Evolutionary conservation across 1,284 basidiomycete species (phyloP).

Genomic region (Cutaneotrichosporon daszewskae): DNA sequence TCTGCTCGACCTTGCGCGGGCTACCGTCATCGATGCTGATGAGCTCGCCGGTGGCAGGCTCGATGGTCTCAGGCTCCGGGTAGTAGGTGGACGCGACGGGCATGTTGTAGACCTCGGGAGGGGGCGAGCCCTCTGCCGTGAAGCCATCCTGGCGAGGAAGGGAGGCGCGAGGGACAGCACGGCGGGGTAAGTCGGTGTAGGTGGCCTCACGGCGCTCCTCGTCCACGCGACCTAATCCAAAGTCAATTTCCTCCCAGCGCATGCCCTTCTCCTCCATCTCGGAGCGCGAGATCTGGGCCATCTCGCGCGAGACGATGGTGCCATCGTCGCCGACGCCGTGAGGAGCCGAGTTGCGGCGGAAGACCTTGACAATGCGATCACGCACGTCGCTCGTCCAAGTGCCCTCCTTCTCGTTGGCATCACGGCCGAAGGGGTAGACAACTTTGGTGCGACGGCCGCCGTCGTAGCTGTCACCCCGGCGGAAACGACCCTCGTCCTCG

Average conservation of each 20-base stretch:
- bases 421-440: conserved; percentile 32
- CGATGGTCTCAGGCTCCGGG: conserved; percentile 4
- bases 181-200: conserved; percentile 18
- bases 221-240: conserved; percentile 45
- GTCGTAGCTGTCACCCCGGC: conserved; percentile 9
- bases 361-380: conserved; percentile 15
- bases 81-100: conserved; percentile 22
- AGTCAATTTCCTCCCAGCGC: conserved; percentile 49
- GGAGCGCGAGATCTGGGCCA: conserved; percentile 18
- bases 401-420: conserved; percentile 33
- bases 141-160: conserved; percentile 3
- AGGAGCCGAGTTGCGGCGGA: conserved; percentile 15
- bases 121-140: conserved; percentile 2
- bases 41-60: conserved; percentile 10
- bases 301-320: conserved; percentile 14
- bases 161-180: conserved; percentile 1
- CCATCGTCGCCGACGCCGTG: conserved; percentile 20
- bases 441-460: conserved; percentile 23
- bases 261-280: conserved; percentile 24
- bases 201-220: conserved; percentile 22
- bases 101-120: conserved; percentile 12
- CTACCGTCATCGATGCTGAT: conserved; percentile 17
- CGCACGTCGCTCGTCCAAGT: conserved; percentile 20
- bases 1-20: conserved; percentile 1
- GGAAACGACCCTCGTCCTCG: conserved; percentile 41